Percentiles rank a stretch among this genome's conserved stretches.
Conservation (phyloP, 164 flowering plant species). For the Kingdonia uniflora region DNA sequence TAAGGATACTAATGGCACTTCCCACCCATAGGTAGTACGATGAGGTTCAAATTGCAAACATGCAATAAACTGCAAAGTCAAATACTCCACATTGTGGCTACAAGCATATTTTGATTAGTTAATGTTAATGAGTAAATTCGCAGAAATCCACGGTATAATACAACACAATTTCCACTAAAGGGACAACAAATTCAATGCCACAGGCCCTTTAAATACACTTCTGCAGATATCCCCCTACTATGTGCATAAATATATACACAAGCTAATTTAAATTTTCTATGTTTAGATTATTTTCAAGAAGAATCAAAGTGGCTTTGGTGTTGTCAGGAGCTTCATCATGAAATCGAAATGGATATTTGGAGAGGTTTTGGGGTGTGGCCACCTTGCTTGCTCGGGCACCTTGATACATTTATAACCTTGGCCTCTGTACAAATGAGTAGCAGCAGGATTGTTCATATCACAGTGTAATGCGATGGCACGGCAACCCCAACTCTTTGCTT, state of each 20-base stretch:
- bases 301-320: constrained; percentile 7
- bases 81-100: too few species aligned
- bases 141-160: too few species aligned
- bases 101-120: too few species aligned
- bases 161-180: too few species aligned
- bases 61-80: too few species aligned
- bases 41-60: too few species aligned
- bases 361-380: constrained; percentile 87
- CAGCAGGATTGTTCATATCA: constrained; percentile 64
- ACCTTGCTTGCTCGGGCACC: constrained; percentile 80
- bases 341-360: constrained; percentile 59
- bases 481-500: constrained; percentile 81
- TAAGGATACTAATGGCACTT: too few species aligned
- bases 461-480: constrained; percentile 85
- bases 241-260: not conserved
- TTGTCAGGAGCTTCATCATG: constrained; percentile 87
- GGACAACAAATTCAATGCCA: too few species aligned
- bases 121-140: too few species aligned
- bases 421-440: constrained; percentile 52
- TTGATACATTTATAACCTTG: constrained; percentile 72
- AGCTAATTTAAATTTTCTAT: not conserved
- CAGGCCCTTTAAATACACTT: too few species aligned
- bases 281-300: not conserved
- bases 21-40: too few species aligned
- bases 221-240: too few species aligned